Evolutionary conservation across 2,329 filamentous ascomycete genomes (phyloP).

Genomic region (Whalleya microplaca): DNA sequence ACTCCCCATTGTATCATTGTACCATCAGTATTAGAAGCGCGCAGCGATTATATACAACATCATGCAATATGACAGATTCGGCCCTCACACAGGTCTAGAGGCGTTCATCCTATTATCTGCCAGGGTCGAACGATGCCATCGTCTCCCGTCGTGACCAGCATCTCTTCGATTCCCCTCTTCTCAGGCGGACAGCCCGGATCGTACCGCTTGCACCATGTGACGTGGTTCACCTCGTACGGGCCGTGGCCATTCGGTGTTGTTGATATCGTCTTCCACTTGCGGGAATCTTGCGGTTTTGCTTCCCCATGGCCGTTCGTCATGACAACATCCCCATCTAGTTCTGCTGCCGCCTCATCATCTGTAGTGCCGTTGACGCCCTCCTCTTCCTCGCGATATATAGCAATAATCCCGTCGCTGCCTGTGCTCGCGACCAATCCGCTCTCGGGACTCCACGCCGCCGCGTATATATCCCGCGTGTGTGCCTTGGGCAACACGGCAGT

Average conservation of each 20-base stretch:
- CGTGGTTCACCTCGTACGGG: slow-evolving; percentile 92
- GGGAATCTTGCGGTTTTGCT: slow-evolving; percentile 37
- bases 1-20: too few relatives aligned
- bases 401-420: slow-evolving; percentile 82
- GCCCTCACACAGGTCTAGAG: not conserved
- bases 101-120: slow-evolving; percentile 52
- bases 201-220: slow-evolving; percentile 81
- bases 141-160: slow-evolving; percentile 89
- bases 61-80: not conserved
- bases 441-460: slow-evolving; percentile 78
- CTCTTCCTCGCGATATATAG: slow-evolving; percentile 71
- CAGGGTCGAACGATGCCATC: slow-evolving; percentile 88
- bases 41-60: slow-evolving; percentile 14
- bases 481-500: slow-evolving; percentile 73
- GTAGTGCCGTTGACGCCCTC: slow-evolving; percentile 13
- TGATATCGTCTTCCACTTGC: slow-evolving; percentile 73
- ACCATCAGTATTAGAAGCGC: not conserved
- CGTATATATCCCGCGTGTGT: slow-evolving; percentile 84
- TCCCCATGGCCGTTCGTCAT: slow-evolving; percentile 32
- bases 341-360: slow-evolving; percentile 32
- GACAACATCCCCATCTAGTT: slow-evolving; percentile 37
- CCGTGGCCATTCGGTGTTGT: slow-evolving; percentile 78
- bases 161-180: slow-evolving; percentile 69
- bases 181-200: slow-evolving; percentile 60
- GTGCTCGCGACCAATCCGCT: slow-evolving; percentile 83